Evolutionary conservation across 2,329 filamentous ascomycete species (phyloP).

Genomic region (Pleurostoma richardsiae): DNA sequence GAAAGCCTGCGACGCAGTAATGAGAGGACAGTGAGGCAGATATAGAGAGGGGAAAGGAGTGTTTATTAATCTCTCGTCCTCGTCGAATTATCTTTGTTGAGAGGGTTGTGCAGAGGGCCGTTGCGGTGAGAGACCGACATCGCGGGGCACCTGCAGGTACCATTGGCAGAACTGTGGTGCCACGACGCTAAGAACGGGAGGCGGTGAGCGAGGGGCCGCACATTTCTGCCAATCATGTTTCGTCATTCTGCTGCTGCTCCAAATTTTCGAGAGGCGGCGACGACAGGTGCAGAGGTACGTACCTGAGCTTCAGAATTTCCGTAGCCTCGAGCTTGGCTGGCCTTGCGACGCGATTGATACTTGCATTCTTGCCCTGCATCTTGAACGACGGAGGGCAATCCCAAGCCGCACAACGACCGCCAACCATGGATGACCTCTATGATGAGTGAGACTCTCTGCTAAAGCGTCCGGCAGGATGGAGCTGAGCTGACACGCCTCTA

Average conservation of each 20-base stretch:
- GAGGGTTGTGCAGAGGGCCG: background rate
- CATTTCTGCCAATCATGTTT: background rate
- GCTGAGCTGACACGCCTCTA: constrained; percentile 27
- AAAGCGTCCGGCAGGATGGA: no score
- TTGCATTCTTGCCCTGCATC: no score
- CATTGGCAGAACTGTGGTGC: background rate
- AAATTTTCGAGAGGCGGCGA: background rate
- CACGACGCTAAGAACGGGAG: background rate
- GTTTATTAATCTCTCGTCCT: background rate
- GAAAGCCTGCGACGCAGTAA: background rate
- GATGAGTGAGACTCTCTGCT: constrained; percentile 64
- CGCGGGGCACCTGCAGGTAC: no score
- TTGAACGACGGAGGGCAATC: background rate
- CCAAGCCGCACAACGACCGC: constrained; percentile 3
- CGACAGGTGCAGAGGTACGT: no score
- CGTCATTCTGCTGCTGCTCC: background rate
- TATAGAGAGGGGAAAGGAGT: background rate
- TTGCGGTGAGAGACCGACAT: no score
- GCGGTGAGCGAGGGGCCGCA: background rate
- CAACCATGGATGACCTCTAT: constrained; percentile 82
- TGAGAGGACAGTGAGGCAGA: background rate
- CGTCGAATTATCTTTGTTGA: background rate
- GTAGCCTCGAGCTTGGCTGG: no score
- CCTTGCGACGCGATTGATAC: no score
- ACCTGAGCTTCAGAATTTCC: no score